Evolutionary conservation across 495 filamentous ascomycete species (phyloP).

Genomic region (Friedmanniomyces simplex): DNA sequence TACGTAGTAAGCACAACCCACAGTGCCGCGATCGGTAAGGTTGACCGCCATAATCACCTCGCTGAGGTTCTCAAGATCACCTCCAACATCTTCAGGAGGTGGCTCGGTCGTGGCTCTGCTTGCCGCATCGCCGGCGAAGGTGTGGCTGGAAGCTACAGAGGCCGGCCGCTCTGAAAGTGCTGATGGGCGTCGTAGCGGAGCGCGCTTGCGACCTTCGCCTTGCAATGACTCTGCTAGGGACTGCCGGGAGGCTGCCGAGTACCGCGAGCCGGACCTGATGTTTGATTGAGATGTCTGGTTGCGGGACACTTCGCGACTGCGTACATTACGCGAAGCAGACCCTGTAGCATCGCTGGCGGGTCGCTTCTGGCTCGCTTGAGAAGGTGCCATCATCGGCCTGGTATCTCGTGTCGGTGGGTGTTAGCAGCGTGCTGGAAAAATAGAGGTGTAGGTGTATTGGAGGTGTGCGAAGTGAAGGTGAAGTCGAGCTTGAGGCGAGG

Average conservation of each 20-base stretch:
- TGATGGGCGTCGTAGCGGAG: neutral
- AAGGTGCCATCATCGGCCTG: slow-evolving; percentile 8
- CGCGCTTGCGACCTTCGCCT: neutral
- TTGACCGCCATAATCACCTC: slow-evolving; percentile 84
- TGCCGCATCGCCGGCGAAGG: slow-evolving; percentile 5
- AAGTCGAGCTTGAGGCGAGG: neutral
- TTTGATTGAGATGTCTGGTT: neutral
- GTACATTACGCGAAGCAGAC: slow-evolving; percentile 2
- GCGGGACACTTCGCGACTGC: slow-evolving; percentile 1
- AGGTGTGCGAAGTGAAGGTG: too few species aligned
- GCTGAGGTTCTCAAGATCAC: slow-evolving; percentile 50
- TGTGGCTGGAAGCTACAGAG: slow-evolving; percentile 6
- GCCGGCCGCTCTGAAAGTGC: slow-evolving; percentile 2
- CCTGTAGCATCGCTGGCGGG: slow-evolving; percentile 1
- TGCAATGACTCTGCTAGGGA: slow-evolving; percentile 1
- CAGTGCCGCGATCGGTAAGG: slow-evolving; percentile 53
- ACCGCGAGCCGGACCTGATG: slow-evolving; percentile 3
- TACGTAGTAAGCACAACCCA: slow-evolving; percentile 85
- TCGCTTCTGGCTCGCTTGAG: slow-evolving; percentile 1
- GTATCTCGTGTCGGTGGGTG: neutral
- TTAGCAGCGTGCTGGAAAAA: neutral
- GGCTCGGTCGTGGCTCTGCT: slow-evolving; percentile 24
- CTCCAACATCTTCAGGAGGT: slow-evolving; percentile 18
- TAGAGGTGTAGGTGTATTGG: neutral
- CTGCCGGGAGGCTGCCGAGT: neutral